A percentile compares a stretch with the other conserved stretches of the same genome.
Evolutionary conservation across 2,329 filamentous ascomycete genomes (phyloP).

Genomic region (Paradendryphiella salina): DNA sequence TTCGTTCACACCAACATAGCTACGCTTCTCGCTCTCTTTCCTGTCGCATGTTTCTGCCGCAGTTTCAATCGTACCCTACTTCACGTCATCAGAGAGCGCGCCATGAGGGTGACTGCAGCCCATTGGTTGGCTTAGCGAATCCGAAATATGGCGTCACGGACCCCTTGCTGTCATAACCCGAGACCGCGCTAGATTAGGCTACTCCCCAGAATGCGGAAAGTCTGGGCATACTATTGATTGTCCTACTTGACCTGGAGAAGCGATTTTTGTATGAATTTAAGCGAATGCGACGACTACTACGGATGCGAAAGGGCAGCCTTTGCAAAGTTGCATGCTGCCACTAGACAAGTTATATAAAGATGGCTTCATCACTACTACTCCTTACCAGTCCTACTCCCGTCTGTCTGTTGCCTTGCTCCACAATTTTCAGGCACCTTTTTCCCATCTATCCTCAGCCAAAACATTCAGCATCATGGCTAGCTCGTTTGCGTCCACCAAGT

Average conservation of each 20-base stretch:
- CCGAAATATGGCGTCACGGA: slow-evolving; percentile 4
- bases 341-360: background rate
- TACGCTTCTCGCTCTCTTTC: too few relatives aligned
- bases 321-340: too few relatives aligned
- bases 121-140: slow-evolving; percentile 11
- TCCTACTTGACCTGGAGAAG: background rate
- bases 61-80: too few relatives aligned
- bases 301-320: background rate
- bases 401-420: too few relatives aligned
- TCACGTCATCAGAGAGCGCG: too few relatives aligned
- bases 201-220: slow-evolving; percentile 3
- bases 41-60: too few relatives aligned
- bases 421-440: too few relatives aligned
- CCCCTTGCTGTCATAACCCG: background rate
- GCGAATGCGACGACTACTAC: slow-evolving; percentile 3
- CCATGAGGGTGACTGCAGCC: too few relatives aligned
- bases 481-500: background rate
- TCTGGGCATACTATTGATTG: background rate
- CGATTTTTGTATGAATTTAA: background rate
- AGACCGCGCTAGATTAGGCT: background rate
- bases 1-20: too few relatives aligned
- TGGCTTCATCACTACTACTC: background rate
- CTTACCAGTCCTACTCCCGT: too few relatives aligned
- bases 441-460: background rate
- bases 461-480: too few relatives aligned